phyloP scores from a whole-genome alignment of 192 early-diverging fungal genomes.

The Coemansia sp. region DNA sequence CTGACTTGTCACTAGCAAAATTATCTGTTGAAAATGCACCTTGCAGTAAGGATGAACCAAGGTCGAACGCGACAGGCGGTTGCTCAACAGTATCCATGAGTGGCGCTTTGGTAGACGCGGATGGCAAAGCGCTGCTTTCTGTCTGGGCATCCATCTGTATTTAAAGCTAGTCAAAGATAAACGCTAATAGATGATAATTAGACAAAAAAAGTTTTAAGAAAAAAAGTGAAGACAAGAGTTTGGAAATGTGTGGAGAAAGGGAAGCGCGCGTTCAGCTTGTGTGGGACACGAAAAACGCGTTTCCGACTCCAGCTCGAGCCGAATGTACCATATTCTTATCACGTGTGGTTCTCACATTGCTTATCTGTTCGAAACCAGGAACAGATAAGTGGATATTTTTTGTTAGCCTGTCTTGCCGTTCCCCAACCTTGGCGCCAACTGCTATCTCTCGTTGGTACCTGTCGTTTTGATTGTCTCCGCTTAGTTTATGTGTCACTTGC shows the following conservation, averaged over 20 bases:
- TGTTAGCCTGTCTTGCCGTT: neutral
- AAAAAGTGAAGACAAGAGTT: neutral
- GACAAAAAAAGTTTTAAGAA: neutral
- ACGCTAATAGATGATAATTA: neutral
- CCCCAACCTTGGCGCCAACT: neutral
- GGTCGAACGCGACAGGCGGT: slow-evolving; percentile 5
- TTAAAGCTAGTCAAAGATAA: neutral
- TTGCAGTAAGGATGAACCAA: slow-evolving; percentile 22
- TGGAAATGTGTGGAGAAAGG: neutral
- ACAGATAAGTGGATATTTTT: neutral
- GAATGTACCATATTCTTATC: neutral
- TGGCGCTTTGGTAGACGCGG: neutral
- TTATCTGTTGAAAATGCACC: neutral
- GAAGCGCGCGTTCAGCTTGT: neutral
- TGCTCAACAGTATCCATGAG: neutral
- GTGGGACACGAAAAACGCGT: neutral
- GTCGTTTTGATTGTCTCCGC: neutral
- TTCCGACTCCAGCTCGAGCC: slow-evolving; percentile 1
- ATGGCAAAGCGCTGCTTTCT: neutral
- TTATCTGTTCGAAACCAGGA: slow-evolving; percentile 5
- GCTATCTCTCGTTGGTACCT: neutral
- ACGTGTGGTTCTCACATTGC: neutral
- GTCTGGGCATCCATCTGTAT: neutral
- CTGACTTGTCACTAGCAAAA: neutral
- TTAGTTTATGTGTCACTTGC: no score